Base-by-base conservation (phyloP, 257 asterid species). In the Nicotiana undulata region DNA sequence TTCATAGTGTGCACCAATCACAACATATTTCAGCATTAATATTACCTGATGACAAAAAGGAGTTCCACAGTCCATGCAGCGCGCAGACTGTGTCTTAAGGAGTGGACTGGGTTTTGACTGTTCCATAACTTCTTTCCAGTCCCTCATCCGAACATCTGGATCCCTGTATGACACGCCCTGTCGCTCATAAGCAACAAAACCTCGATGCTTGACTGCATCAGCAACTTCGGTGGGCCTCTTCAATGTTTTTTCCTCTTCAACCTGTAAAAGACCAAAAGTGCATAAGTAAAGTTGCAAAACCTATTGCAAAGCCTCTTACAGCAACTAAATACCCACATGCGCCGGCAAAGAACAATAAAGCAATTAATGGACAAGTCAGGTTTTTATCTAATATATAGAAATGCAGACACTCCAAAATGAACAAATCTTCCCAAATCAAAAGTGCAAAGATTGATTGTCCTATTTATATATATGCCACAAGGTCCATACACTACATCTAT, bases 11-110 rank as follows among this genome's bases (percentile, higher is more conserved):
- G 29, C 17, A 51, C 4, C n/a, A 46, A 72, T 72, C 63, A 46
- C 40, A 40, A 9, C 63, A 74, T 4, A 74, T 74, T 61, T 16
- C 8, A 37, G 15, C 6, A 22, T 20, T 22, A 37, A 75, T 13
- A 51, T 79, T 83, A 95, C 99, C 97, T 94, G 99, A 82, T 96
- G 98, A 83, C 99, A 96, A 79, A 96, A 96, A 49, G 99, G 99
- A 75, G 99, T 96, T 29, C 99, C 99, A 31, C 99, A 96, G 88
- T 96, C 99, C 99, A 96, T 96, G 89, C 99, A 96, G 12, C 99
- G 97, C 66, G 99, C 99, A 83, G 99, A 91, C 82, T 96, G 99
- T 59, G 99, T 96, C 60, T 85, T 91, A 83, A 96, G 88, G 83
- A 96, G 92, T 40, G 99, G 94, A 37, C 98, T 94, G 32, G 99